Evolutionary conservation across 176 grass and related monocot species (phyloP).

Genomic region (Aegilops speltoides): DNA sequence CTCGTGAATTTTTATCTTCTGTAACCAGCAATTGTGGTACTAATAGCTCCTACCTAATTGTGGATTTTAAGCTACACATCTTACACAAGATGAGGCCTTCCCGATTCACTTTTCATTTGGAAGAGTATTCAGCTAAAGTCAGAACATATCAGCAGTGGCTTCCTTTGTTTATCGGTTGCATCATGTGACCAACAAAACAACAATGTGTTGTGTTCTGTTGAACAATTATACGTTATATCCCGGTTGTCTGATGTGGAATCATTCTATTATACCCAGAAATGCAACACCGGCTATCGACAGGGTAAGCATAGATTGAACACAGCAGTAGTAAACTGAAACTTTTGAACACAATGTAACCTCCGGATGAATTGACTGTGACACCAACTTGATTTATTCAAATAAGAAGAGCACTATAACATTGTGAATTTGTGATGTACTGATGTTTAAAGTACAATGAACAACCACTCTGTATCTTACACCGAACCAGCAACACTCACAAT

Average conservation of each 20-base stretch:
- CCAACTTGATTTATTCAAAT: slow-evolving; percentile 11
- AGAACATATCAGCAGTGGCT: not conserved
- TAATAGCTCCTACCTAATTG: not conserved
- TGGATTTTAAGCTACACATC: not conserved
- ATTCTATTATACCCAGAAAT: not conserved
- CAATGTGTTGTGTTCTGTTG: not conserved
- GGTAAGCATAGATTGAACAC: not conserved
- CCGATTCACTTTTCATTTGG: not conserved
- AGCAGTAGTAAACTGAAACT: not conserved
- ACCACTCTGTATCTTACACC: not conserved
- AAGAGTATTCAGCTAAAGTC: not conserved
- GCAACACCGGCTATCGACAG: not conserved
- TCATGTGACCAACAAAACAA: not conserved
- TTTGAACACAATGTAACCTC: not conserved
- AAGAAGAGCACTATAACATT: not conserved
- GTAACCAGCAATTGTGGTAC: not conserved
- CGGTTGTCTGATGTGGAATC: not conserved
- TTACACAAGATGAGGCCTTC: not conserved
- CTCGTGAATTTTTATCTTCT: not conserved
- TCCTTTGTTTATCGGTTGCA: not conserved
- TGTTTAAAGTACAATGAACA: not conserved
- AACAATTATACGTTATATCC: not conserved
- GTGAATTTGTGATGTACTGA: not conserved
- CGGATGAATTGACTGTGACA: not conserved
- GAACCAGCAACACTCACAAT: not conserved